Evolutionary conservation across 257 asterid species (phyloP).

Genomic region (Craterostigma plantagineum): DNA sequence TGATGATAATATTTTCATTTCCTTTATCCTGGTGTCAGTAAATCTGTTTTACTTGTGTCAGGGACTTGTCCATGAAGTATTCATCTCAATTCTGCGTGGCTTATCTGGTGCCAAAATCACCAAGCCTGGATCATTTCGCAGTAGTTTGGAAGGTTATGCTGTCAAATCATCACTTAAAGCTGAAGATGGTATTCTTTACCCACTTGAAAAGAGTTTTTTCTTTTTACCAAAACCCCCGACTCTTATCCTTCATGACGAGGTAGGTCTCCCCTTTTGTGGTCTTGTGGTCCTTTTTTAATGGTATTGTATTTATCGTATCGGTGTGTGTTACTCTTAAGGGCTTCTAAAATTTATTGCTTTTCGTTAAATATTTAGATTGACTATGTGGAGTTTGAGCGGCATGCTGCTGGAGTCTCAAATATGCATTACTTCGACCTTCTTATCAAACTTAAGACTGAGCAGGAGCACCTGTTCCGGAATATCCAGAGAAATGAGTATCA

Average conservation of each 20-base stretch:
- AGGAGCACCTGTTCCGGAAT: conserved; percentile 93
- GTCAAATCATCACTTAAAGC: conserved; percentile 97
- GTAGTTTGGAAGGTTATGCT: conserved; percentile 77
- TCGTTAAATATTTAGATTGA: conserved; percentile 34
- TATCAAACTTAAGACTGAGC: conserved; percentile 73
- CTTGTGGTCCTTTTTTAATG: too few relatives aligned
- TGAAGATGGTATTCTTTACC: conserved; percentile 98
- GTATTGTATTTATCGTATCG: background rate
- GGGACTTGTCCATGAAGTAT: conserved; percentile 81
- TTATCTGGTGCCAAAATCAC: conserved; percentile 89
- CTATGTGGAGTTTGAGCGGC: conserved; percentile 95
- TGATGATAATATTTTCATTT: too few relatives aligned
- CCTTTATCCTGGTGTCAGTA: conserved; percentile 5
- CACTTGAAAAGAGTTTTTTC: conserved; percentile 97
- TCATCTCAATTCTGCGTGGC: conserved; percentile 61
- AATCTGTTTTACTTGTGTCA: conserved; percentile 13
- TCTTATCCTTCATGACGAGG: conserved; percentile 93
- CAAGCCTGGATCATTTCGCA: conserved; percentile 83
- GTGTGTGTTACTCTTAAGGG: conserved; percentile 4
- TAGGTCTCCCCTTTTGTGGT: conserved; percentile 3
- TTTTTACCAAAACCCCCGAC: conserved; percentile 97
- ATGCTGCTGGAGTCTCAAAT: conserved; percentile 89
- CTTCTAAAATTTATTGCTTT: conserved; percentile 10
- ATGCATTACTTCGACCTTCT: conserved; percentile 96
- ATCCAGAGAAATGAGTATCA: conserved; percentile 85